Evolutionary conservation across 2,329 filamentous ascomycete species (phyloP).

Genomic region (Talaromyces verruculosus): DNA sequence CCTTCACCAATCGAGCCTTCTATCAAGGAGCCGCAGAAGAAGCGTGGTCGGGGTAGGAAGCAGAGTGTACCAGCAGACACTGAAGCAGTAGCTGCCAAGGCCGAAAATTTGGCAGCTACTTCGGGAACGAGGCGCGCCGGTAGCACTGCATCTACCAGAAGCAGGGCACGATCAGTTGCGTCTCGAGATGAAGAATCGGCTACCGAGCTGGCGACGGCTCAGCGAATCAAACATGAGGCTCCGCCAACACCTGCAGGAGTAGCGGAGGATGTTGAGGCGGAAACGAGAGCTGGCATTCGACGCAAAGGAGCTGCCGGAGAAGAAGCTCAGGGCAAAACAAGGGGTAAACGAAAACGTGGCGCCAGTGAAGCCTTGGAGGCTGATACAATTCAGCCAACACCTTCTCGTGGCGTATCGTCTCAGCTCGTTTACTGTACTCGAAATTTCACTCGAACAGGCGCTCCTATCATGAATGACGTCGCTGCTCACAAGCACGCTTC

Average conservation of each 20-base stretch:
- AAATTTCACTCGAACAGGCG: conserved; percentile 64
- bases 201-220: conserved; percentile 23
- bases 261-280: conserved; percentile 34
- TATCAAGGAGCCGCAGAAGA: conserved; percentile 28
- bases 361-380: conserved; percentile 35
- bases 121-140: conserved; percentile 33
- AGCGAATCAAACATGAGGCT: conserved; percentile 34
- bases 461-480: conserved; percentile 72
- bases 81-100: conserved; percentile 28
- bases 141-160: conserved; percentile 39
- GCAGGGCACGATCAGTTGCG: conserved; percentile 37
- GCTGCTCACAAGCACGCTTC: conserved; percentile 74
- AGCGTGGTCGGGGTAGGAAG: conserved; percentile 27
- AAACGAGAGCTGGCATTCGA: conserved; percentile 31
- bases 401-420: conserved; percentile 31
- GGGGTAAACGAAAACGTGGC: conserved; percentile 45
- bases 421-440: conserved; percentile 45
- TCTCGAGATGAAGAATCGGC: conserved; percentile 37
- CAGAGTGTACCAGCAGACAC: conserved; percentile 23
- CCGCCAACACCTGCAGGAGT: conserved; percentile 38
- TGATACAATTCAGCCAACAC: conserved; percentile 31
- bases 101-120: conserved; percentile 29
- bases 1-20: conserved; percentile 37
- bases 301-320: conserved; percentile 31
- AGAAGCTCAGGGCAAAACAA: conserved; percentile 30